Evolutionary conservation across 768 basidiomycete species (phyloP).

Genomic region (Leccinum broughii): DNA sequence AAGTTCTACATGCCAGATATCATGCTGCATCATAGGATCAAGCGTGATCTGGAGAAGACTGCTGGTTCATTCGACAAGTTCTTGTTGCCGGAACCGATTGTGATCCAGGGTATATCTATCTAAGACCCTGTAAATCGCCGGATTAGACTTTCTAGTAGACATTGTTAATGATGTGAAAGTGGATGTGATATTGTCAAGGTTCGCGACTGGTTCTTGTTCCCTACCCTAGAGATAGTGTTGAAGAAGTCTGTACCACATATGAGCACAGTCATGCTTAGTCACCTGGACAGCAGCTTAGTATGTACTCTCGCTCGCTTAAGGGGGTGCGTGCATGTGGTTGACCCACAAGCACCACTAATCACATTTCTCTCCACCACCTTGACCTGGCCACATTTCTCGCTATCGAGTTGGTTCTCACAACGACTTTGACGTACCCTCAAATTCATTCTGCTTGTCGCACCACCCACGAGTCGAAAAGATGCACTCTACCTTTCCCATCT

Average conservation of each 20-base stretch:
- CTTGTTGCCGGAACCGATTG: conserved; percentile 27
- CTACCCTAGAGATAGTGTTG: not conserved
- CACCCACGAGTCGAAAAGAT: conserved; percentile 9
- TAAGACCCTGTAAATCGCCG: conserved; percentile 6
- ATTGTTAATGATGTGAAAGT: not conserved
- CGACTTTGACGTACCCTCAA: conserved; percentile 12
- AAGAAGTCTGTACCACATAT: not conserved
- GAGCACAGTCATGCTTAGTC: conserved; percentile 26
- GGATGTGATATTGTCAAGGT: not conserved
- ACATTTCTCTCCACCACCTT: conserved; percentile 7
- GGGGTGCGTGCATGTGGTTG: conserved; percentile 3
- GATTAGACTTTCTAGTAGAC: not conserved
- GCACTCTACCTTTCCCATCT: conserved; percentile 18
- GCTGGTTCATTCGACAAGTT: conserved; percentile 55
- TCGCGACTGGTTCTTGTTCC: not conserved
- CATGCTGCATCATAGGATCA: conserved; percentile 28
- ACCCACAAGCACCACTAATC: not conserved
- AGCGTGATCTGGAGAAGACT: conserved; percentile 44
- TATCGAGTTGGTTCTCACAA: conserved; percentile 13
- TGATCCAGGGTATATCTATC: conserved; percentile 15
- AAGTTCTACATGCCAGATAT: conserved; percentile 58
- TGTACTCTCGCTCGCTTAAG: not conserved
- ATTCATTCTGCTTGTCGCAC: not conserved
- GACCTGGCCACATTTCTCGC: conserved; percentile 6
- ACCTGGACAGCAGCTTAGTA: conserved; percentile 3